These are phyloP conservation scores for Marasmius tenuissimus DNA, from an alignment of 1,284 basidiomycete species.

Conservation along the genomic window DNA sequence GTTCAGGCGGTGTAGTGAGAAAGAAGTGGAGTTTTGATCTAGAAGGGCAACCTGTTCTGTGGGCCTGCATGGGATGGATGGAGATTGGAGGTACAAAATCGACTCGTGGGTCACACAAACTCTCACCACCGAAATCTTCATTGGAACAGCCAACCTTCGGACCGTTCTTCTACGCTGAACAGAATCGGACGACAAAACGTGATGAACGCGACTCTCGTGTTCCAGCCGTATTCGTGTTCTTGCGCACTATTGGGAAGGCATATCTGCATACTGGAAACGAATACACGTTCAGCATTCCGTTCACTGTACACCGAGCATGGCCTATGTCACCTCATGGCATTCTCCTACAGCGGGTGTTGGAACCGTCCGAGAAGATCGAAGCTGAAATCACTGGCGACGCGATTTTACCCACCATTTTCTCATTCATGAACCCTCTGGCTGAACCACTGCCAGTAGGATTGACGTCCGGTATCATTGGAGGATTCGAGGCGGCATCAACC, in stretches of 20 bases:
- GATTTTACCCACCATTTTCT: conserved; percentile 75
- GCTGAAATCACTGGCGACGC: conserved; percentile 60
- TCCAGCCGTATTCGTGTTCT: conserved; percentile 74
- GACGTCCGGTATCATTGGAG: conserved; percentile 55
- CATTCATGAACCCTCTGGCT: conserved; percentile 72
- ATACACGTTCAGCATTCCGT: conserved; percentile 81
- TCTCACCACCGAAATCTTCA: conserved; percentile 17
- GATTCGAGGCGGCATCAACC: conserved; percentile 34
- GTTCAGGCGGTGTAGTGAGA: conserved; percentile 66
- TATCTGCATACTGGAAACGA: conserved; percentile 75
- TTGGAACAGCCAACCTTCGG: conserved; percentile 54
- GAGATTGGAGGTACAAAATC: conserved; percentile 42
- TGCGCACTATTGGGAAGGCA: conserved; percentile 74
- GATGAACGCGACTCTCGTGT: conserved; percentile 35
- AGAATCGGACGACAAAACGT: conserved; percentile 31
- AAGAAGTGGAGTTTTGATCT: conserved; percentile 76
- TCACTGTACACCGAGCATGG: conserved; percentile 79
- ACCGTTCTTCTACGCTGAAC: conserved; percentile 49
- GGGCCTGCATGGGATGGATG: conserved; percentile 75
- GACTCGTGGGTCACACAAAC: conserved; percentile 14
- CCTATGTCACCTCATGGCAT: conserved; percentile 74
- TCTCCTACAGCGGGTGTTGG: conserved; percentile 75
- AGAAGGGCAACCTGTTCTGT: conserved; percentile 72
- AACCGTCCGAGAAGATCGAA: conserved; percentile 65
- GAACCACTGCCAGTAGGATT: conserved; percentile 73